These are phyloP conservation scores for Tricladium varicosporioides DNA, from an alignment of 2,329 filamentous ascomycete species.

Conservation along the genomic window DNA sequence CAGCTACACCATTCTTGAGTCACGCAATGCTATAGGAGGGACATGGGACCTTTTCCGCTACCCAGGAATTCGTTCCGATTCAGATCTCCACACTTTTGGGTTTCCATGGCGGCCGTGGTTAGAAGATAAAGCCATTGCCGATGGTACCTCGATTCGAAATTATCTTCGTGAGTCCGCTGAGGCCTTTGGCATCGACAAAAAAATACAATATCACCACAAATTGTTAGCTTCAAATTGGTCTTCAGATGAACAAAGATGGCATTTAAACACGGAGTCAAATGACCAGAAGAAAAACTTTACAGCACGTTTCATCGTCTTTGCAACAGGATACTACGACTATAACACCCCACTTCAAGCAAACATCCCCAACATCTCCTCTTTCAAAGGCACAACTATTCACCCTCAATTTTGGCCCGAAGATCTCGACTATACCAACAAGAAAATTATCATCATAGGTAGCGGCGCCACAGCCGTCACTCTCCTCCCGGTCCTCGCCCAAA, in stretches of 20 bases:
- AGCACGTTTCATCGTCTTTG: conserved; percentile 53
- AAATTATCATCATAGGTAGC: conserved; percentile 43
- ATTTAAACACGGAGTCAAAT: conserved; percentile 40
- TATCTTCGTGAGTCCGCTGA: conserved; percentile 54
- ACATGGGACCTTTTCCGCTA: conserved; percentile 80
- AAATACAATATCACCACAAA: conserved; percentile 52
- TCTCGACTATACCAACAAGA: conserved; percentile 61
- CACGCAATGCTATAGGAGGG: conserved; percentile 64
- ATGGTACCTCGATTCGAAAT: conserved; percentile 48
- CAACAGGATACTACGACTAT: conserved; percentile 65
- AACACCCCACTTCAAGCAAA: conserved; percentile 47
- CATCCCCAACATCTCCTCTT: conserved; percentile 58
- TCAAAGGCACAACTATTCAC: conserved; percentile 59
- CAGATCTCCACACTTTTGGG: conserved; percentile 59
- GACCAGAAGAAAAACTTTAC: conserved; percentile 31
- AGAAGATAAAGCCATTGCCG: conserved; percentile 48
- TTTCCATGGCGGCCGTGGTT: conserved; percentile 72
- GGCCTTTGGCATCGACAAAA: conserved; percentile 51
- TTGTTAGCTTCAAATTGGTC: conserved; percentile 54
- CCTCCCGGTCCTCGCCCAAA: conserved; percentile 65
- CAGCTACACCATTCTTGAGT: conserved; percentile 67
- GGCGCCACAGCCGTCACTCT: conserved; percentile 81
- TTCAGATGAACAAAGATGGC: conserved; percentile 53
- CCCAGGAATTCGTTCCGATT: conserved; percentile 66
- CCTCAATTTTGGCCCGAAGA: conserved; percentile 73